Evolutionary conservation across 2,329 filamentous ascomycete species (phyloP).

Genomic region (Nigrograna mackinnonii): DNA sequence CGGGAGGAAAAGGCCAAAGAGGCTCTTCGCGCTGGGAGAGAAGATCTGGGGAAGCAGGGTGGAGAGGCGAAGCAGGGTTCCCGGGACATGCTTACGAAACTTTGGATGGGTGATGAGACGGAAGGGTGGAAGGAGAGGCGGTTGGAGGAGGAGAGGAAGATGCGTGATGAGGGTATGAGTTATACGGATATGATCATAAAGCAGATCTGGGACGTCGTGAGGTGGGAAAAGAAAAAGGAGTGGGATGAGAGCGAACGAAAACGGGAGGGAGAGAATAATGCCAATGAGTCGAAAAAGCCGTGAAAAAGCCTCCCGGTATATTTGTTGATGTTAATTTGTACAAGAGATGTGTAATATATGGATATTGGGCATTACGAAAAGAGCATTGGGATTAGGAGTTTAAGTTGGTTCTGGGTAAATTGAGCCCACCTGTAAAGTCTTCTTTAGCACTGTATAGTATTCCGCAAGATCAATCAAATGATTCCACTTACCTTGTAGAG

Average conservation of each 20-base stretch:
- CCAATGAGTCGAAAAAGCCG: not conserved
- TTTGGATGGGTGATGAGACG: slow-evolving; percentile 45
- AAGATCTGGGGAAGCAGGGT: slow-evolving; percentile 35
- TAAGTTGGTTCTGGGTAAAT: too few species aligned
- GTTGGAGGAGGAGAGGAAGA: slow-evolving; percentile 49
- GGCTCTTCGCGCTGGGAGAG: slow-evolving; percentile 29
- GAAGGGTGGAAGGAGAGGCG: slow-evolving; percentile 51
- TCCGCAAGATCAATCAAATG: too few species aligned
- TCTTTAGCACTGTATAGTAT: too few species aligned
- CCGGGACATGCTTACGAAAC: slow-evolving; percentile 31
- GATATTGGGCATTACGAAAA: too few species aligned
- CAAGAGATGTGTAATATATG: not conserved
- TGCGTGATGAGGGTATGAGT: slow-evolving; percentile 40
- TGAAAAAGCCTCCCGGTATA: too few species aligned
- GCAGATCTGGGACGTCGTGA: slow-evolving; percentile 54
- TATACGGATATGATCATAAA: slow-evolving; percentile 49
- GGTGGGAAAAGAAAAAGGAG: slow-evolving; percentile 44
- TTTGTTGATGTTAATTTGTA: too few species aligned
- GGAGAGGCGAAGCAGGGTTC: slow-evolving; percentile 23
- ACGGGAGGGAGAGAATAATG: slow-evolving; percentile 15
- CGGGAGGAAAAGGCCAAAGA: slow-evolving; percentile 23
- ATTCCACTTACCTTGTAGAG: too few species aligned
- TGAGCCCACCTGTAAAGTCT: too few species aligned
- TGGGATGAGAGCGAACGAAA: slow-evolving; percentile 20
- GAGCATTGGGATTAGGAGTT: too few species aligned